Conservation (phyloP, 352 stramenopile species). For the Phytophthora crassamura region DNA sequence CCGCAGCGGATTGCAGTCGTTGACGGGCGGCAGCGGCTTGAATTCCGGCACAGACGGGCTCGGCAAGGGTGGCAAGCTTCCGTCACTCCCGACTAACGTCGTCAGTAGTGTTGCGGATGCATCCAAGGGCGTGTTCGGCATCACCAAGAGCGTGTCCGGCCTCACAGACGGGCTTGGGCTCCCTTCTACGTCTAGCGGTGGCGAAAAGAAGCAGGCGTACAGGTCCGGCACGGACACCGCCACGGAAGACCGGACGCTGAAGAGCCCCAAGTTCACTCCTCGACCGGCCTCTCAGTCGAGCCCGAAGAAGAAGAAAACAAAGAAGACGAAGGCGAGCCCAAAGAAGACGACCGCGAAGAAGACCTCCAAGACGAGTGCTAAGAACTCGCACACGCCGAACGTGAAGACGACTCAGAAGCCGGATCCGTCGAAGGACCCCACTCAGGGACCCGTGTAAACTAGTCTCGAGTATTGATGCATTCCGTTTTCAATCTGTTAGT, state of each 20-base stretch:
- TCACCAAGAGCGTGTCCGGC: not conserved
- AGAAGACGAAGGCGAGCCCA: not conserved
- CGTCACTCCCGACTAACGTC: not conserved
- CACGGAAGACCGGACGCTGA: not conserved
- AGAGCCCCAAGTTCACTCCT: no score
- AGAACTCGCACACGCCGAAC: not conserved
- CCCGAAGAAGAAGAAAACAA: not conserved
- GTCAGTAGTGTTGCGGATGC: not conserved
- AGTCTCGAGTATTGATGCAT: not conserved
- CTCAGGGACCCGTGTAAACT: not conserved
- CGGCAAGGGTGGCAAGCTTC: no score
- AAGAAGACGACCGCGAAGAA: slow-evolving; percentile 4
- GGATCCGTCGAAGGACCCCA: not conserved
- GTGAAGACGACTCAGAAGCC: not conserved
- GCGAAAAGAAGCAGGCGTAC: slow-evolving; percentile 1
- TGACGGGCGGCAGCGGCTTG: no score
- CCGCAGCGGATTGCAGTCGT: not conserved
- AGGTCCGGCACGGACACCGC: not conserved
- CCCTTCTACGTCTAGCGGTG: not conserved
- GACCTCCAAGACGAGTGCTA: not conserved
- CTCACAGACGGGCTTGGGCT: not conserved
- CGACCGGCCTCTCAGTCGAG: no score
- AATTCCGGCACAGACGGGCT: no score
- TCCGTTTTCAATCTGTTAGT: not conserved
- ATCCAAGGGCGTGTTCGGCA: slow-evolving; percentile 3